Evolutionary conservation across 2,329 filamentous ascomycete species (phyloP).

Genomic region (Exutisphaerella laricina): DNA sequence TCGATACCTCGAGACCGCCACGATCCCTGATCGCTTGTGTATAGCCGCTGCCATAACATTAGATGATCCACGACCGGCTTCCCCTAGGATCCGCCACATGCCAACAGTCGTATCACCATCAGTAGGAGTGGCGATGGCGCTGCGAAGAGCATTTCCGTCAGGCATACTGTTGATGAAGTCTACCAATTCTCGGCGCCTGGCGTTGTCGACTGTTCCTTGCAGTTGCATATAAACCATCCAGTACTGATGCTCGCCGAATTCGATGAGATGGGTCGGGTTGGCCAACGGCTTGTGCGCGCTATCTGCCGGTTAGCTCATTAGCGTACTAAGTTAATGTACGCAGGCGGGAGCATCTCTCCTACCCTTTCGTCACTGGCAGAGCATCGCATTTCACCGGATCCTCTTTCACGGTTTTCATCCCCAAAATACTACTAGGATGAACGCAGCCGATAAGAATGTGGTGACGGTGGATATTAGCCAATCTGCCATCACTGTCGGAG

Average conservation of each 20-base stretch:
- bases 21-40: background rate
- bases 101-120: conserved; percentile 5
- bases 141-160: background rate
- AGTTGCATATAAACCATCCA: conserved; percentile 5
- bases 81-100: conserved; percentile 2
- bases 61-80: conserved; percentile 3
- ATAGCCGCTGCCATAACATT: conserved; percentile 1
- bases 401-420: too few species aligned
- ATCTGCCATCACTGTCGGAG: too few species aligned
- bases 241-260: conserved; percentile 4
- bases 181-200: background rate
- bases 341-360: background rate
- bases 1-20: conserved; percentile 1
- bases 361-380: background rate
- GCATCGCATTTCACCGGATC: background rate
- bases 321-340: background rate
- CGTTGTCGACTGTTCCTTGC: background rate
- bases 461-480: too few species aligned
- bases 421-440: too few species aligned
- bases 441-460: too few species aligned
- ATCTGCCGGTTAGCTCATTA: background rate
- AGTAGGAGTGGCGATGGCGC: conserved; percentile 4
- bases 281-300: background rate
- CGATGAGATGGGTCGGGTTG: conserved; percentile 3
- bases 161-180: conserved; percentile 1